These are phyloP conservation scores for Plectosphaerella plurivora DNA, from an alignment of 2,329 filamentous ascomycete species.

Conservation along the genomic window DNA sequence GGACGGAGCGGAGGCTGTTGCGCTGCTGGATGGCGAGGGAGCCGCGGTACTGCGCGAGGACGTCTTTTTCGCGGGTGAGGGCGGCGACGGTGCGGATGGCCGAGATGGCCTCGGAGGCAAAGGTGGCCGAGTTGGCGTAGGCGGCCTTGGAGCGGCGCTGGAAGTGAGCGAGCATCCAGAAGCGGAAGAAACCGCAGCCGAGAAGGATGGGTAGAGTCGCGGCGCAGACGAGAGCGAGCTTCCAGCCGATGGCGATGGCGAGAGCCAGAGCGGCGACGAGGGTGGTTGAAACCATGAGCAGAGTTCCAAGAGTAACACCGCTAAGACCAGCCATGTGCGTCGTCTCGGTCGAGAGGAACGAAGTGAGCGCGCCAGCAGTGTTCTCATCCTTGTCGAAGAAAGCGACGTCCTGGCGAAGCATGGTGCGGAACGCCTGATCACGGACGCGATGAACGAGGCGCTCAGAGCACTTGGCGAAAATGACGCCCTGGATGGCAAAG, in stretches of 20 bases:
- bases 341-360: slow-evolving; percentile 83
- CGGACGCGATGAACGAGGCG: slow-evolving; percentile 78
- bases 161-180: slow-evolving; percentile 78
- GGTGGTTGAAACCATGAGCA: slow-evolving; percentile 76
- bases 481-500: slow-evolving; percentile 63
- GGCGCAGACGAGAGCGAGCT: slow-evolving; percentile 78
- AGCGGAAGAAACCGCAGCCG: slow-evolving; percentile 80
- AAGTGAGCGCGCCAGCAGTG: slow-evolving; percentile 81
- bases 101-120: slow-evolving; percentile 88
- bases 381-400: slow-evolving; percentile 92
- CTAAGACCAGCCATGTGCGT: slow-evolving; percentile 85
- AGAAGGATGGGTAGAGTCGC: slow-evolving; percentile 73
- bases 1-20: slow-evolving; percentile 65
- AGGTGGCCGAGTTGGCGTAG: slow-evolving; percentile 77
- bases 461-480: slow-evolving; percentile 85
- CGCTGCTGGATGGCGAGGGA: slow-evolving; percentile 64
- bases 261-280: slow-evolving; percentile 69
- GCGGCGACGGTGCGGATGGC: slow-evolving; percentile 92
- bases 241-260: slow-evolving; percentile 77
- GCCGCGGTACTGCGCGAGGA: slow-evolving; percentile 65
- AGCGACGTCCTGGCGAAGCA: slow-evolving; percentile 87
- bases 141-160: slow-evolving; percentile 73
- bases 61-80: slow-evolving; percentile 80
- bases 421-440: slow-evolving; percentile 75
- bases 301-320: slow-evolving; percentile 80